These are phyloP conservation scores for Candida corydali DNA, from an alignment of 805 yeast species.

Conservation along the genomic window DNA sequence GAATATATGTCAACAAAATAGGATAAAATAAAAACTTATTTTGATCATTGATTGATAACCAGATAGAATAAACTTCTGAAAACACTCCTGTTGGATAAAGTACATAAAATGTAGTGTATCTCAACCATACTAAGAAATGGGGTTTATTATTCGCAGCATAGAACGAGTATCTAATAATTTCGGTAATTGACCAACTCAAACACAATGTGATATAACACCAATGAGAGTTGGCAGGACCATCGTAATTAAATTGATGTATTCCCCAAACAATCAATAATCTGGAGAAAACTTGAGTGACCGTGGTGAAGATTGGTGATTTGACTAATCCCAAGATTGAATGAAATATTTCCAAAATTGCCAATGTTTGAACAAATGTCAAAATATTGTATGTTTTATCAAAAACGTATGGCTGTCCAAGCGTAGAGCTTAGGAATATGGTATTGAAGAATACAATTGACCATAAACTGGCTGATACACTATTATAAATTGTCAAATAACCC, in stretches of 20 bases:
- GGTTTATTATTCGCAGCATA: constrained; percentile 72
- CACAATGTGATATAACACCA: constrained; percentile 65
- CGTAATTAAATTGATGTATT: constrained; percentile 69
- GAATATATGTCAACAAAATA: constrained; percentile 66
- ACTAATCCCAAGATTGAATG: constrained; percentile 80
- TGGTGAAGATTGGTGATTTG: constrained; percentile 78
- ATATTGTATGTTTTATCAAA: constrained; percentile 55
- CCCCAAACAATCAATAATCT: constrained; percentile 82
- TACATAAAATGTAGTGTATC: constrained; percentile 80
- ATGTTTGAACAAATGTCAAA: constrained; percentile 66
- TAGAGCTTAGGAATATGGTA: constrained; percentile 27
- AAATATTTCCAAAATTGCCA: constrained; percentile 76
- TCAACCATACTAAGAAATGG: constrained; percentile 54
- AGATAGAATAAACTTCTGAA: constrained; percentile 70
- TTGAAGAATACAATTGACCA: constrained; percentile 41
- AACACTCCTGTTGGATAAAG: constrained; percentile 92
- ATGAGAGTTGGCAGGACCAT: constrained; percentile 56
- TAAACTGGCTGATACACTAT: constrained; percentile 37
- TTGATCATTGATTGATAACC: constrained; percentile 71
- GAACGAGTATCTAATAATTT: constrained; percentile 81
- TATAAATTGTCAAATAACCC: constrained; percentile 10
- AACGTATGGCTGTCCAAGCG: constrained; percentile 61
- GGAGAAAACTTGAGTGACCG: constrained; percentile 83
- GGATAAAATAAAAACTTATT: constrained; percentile 49
- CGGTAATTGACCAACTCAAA: constrained; percentile 92